These are phyloP conservation scores for Cercospora sojina DNA, from an alignment of 2,329 filamentous ascomycete genomes.

Conservation along the genomic window DNA sequence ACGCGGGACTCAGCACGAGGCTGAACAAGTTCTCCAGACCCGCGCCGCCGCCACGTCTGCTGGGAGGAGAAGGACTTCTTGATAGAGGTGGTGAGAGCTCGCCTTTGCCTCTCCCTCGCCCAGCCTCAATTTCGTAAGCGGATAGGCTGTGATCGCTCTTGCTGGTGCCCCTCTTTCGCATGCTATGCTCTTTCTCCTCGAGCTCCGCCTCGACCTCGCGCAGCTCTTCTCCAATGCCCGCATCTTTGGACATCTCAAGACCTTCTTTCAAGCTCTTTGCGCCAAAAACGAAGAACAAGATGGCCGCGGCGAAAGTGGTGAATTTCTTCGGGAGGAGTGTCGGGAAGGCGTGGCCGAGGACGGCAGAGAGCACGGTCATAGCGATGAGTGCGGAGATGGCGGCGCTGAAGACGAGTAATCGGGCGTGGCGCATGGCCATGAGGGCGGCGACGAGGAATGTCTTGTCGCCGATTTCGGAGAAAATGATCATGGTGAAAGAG, in stretches of 20 bases:
- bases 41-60: conserved; percentile 34
- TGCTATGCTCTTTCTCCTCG: conserved; percentile 79
- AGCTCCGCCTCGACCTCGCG: conserved; percentile 93
- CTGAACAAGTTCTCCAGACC: conserved; percentile 85
- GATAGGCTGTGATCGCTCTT: conserved; percentile 61
- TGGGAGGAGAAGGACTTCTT: conserved; percentile 31
- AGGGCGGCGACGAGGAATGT: conserved; percentile 95
- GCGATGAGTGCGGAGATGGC: conserved; percentile 84
- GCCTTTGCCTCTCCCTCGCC: conserved; percentile 26
- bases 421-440: conserved; percentile 98
- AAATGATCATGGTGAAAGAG: conserved; percentile 94
- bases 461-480: conserved; percentile 97
- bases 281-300: conserved; percentile 87
- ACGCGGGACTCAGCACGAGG: conserved; percentile 86
- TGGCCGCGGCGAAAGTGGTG: conserved; percentile 81
- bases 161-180: conserved; percentile 61
- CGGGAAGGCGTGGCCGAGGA: conserved; percentile 89
- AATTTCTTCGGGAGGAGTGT: conserved; percentile 85
- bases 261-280: conserved; percentile 81
- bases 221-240: conserved; percentile 96
- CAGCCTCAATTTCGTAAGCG: conserved; percentile 54
- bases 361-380: conserved; percentile 92
- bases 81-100: conserved; percentile 32
- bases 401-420: conserved; percentile 88
- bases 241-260: conserved; percentile 80